Conservation (phyloP, 2,329 filamentous ascomycete species). For the Fusarium sp. region DNA sequence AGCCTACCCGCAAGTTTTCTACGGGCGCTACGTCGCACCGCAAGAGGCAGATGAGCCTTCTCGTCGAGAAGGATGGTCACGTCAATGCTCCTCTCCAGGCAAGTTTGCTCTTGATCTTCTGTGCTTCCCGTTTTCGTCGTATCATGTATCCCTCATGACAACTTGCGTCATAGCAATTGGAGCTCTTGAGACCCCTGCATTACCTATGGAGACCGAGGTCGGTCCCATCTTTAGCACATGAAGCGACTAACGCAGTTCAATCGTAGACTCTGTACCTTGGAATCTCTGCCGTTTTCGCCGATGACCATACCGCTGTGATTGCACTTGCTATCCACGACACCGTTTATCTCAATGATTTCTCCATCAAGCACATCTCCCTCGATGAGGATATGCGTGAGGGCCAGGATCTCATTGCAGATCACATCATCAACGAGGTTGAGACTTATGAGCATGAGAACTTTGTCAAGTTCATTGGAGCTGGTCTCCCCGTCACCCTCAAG, state of each 20-base stretch:
- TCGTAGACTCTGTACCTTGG: constrained; percentile 69
- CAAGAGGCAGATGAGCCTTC: constrained; percentile 57
- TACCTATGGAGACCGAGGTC: not conserved
- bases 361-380: constrained; percentile 65
- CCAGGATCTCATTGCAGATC: constrained; percentile 64
- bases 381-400: constrained; percentile 51
- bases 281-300: constrained; percentile 64
- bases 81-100: constrained; percentile 60
- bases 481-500: constrained; percentile 70
- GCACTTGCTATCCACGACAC: constrained; percentile 78
- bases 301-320: constrained; percentile 64
- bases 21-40: constrained; percentile 57
- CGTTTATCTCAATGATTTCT: constrained; percentile 79
- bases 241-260: constrained; percentile 17
- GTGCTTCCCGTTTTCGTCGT: not conserved
- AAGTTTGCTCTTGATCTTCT: constrained; percentile 27
- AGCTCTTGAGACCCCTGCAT: not conserved
- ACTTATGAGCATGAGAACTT: constrained; percentile 71
- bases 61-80: constrained; percentile 54
- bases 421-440: constrained; percentile 65
- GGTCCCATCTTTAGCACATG: not conserved
- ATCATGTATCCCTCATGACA: constrained; percentile 30
- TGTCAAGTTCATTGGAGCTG: constrained; percentile 79
- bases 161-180: constrained; percentile 18
- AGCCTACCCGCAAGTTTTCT: constrained; percentile 53